A percentile compares a stretch with the other conserved stretches of the same genome.
phyloP scores from a whole-genome alignment of 106 monocot species.

The Iris macrosiphon region DNA sequence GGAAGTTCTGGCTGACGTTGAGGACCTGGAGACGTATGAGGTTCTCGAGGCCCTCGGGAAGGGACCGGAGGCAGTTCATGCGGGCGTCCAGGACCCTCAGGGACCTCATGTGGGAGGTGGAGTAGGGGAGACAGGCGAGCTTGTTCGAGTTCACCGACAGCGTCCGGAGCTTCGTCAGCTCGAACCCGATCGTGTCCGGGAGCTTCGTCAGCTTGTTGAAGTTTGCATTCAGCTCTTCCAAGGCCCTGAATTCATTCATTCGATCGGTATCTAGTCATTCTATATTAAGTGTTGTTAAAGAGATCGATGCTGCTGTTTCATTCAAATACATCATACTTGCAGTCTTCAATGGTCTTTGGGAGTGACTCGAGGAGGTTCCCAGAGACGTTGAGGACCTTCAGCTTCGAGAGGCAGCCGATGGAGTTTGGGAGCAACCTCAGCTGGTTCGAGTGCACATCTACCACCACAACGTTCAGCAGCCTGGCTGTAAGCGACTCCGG shows the following conservation, averaged over 20 bases:
- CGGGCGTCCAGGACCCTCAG: slow-evolving; percentile 60
- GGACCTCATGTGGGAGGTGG: slow-evolving; percentile 62
- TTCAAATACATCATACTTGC: no score
- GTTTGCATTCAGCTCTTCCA: slow-evolving; percentile 64
- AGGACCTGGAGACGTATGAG: slow-evolving; percentile 27
- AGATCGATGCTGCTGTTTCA: no score
- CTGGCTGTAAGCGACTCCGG: slow-evolving; percentile 70
- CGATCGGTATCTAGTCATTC: no score
- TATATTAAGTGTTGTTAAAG: no score
- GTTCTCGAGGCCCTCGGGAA: slow-evolving; percentile 60
- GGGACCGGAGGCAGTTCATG: slow-evolving; percentile 55
- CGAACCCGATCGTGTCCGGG: slow-evolving; percentile 69
- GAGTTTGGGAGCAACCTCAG: slow-evolving; percentile 66
- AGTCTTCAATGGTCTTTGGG: slow-evolving; percentile 76
- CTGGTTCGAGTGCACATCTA: slow-evolving; percentile 68
- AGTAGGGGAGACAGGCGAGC: slow-evolving; percentile 48
- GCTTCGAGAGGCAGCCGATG: slow-evolving; percentile 85
- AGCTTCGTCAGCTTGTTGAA: slow-evolving; percentile 69
- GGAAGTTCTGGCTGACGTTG: slow-evolving; percentile 48
- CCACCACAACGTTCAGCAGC: slow-evolving; percentile 42
- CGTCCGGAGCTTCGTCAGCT: slow-evolving; percentile 40
- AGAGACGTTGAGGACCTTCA: slow-evolving; percentile 67
- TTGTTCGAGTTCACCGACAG: slow-evolving; percentile 75
- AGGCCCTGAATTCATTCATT: no score
- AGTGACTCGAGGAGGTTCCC: slow-evolving; percentile 70